Evolutionary conservation across 169 alveolate genomes (phyloP), one percentile per base, ranked within the genome.

Genomic region (Plasmodium berghei): DNA sequence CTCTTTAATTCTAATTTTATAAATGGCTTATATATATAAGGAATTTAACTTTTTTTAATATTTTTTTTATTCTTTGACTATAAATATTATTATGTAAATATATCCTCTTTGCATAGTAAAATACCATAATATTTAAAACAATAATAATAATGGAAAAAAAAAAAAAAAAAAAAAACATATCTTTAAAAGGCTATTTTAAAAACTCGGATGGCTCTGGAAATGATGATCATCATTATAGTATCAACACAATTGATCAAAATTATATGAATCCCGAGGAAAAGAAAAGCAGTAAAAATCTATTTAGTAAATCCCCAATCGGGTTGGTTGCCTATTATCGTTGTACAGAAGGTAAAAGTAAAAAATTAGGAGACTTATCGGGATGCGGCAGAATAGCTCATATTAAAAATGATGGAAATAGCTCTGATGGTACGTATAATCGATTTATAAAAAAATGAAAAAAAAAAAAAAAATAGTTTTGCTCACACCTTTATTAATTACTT

Each of bases 251-350:
- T 28, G 9, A 3, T 14, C 9, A 54, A 9, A 24, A 3, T 20
- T 4, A 72, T 34, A 3, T 34, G 42, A 34, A 40, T 40, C 24
- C 28, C 9, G 40, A 16, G 5, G 40, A 26, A 22, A 9, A 9
- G 22, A 63, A 48, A 10, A 52, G 3, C 9, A 9, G 5, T 18
- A 45, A 48, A 48, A 73, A 24, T n/a, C 26, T 42, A 28, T 75
- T 62, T 63, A 48, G 89, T 26, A 63, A 4, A 18, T 22, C 18
- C 0, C 90, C 90, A 9, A 40, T 83, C 2, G 90, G 90, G 48
- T 55, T 83, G 9, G 90, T 83, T 2, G 72, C 73, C 14, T 83
- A 83, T 54, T 83, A 83, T 49, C 46, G 85, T 1, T 83, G 90
- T 61, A 61, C 77, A 26, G 90, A 83, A 26, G 90, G 90, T 26